A percentile compares a stretch with the other conserved stretches of the same genome.
Evolutionary conservation across 2,329 filamentous ascomycete species (phyloP).

Genomic region (Hirsutella rhossiliensis): DNA sequence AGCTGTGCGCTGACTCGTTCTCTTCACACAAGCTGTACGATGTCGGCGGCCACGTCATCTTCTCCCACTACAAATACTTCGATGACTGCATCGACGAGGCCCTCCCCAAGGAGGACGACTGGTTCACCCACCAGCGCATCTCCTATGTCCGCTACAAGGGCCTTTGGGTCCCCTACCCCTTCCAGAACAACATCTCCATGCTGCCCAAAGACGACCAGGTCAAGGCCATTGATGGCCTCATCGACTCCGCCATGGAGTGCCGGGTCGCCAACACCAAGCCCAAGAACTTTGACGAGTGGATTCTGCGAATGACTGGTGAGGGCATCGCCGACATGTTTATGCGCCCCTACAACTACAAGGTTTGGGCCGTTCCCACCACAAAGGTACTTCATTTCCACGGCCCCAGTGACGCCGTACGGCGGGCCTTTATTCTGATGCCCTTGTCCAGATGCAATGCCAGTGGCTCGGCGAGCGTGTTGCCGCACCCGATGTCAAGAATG

Average conservation of each 20-base stretch:
- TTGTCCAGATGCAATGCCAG: constrained; percentile 82
- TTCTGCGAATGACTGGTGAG: constrained; percentile 78
- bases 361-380: constrained; percentile 96
- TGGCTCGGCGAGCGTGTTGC: constrained; percentile 99
- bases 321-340: constrained; percentile 95
- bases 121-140: constrained; percentile 96
- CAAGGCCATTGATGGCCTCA: constrained; percentile 85
- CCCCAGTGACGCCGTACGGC: background rate
- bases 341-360: constrained; percentile 99
- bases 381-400: constrained; percentile 55
- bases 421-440: background rate
- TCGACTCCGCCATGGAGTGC: constrained; percentile 81
- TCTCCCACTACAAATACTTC: constrained; percentile 99
- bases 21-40: constrained; percentile 72
- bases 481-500: constrained; percentile 86
- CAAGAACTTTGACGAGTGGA: constrained; percentile 97
- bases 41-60: constrained; percentile 96
- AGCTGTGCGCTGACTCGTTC: constrained; percentile 8
- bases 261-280: constrained; percentile 86
- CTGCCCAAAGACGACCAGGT: constrained; percentile 96
- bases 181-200: constrained; percentile 99
- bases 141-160: constrained; percentile 97
- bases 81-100: constrained; percentile 98
- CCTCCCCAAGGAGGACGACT: constrained; percentile 84
- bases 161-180: constrained; percentile 96